Evolutionary conservation across 768 basidiomycete genomes (phyloP).

Genomic region (Tricholomella constricta): DNA sequence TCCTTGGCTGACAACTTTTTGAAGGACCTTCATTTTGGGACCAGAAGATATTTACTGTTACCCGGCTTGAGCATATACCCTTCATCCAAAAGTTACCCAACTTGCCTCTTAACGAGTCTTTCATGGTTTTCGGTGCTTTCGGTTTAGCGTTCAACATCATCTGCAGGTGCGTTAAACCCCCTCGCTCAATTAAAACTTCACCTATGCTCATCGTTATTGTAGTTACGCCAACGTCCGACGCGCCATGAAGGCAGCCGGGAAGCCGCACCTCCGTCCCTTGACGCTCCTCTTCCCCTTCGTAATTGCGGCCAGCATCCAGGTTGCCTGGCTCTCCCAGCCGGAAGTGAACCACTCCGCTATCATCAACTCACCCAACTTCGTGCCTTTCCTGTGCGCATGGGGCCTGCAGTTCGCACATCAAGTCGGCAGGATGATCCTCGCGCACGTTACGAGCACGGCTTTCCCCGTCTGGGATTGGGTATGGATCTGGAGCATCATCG

Average conservation of each 20-base stretch:
- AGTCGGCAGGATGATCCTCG: slow-evolving; percentile 90
- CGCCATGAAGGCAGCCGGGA: slow-evolving; percentile 41
- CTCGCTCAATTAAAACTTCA: background rate
- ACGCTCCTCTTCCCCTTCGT: slow-evolving; percentile 80
- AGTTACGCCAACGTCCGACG: slow-evolving; percentile 83
- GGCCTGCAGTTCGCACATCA: slow-evolving; percentile 90
- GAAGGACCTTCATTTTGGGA: slow-evolving; percentile 85
- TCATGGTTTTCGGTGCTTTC: slow-evolving; percentile 80
- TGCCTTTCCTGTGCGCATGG: slow-evolving; percentile 92
- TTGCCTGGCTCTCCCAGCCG: slow-evolving; percentile 81
- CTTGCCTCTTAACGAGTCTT: slow-evolving; percentile 78
- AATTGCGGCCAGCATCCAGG: slow-evolving; percentile 65
- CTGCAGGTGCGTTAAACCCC: slow-evolving; percentile 47
- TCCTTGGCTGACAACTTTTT: background rate
- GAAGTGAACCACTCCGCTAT: slow-evolving; percentile 61
- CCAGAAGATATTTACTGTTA: slow-evolving; percentile 59
- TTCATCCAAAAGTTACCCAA: slow-evolving; percentile 58
- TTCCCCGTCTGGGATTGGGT: slow-evolving; percentile 90
- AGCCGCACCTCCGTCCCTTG: slow-evolving; percentile 56
- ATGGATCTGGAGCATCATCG: slow-evolving; percentile 80
- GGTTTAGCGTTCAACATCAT: slow-evolving; percentile 81
- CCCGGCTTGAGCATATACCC: slow-evolving; percentile 53
- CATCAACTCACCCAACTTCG: slow-evolving; percentile 72
- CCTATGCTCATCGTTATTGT: background rate
- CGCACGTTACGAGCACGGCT: slow-evolving; percentile 80